phyloP scores from a whole-genome alignment of 2,329 filamentous ascomycete species.

The Rhytidhysteron rufulum region DNA sequence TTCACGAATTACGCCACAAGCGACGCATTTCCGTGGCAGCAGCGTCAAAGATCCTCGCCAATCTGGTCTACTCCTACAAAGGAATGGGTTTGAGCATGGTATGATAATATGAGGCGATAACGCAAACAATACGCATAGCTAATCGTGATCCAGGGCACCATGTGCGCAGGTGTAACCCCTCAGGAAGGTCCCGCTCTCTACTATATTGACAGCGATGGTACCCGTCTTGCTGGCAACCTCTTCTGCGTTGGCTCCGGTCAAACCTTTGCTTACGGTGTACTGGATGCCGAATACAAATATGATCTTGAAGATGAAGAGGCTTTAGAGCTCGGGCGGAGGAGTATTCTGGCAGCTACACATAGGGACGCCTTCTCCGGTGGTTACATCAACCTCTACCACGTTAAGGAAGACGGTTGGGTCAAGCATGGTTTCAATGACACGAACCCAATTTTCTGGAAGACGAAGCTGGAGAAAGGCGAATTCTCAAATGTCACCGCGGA shows the following conservation, averaged over 20 bases:
- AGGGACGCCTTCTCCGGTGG: conserved; percentile 98
- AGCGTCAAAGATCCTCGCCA: conserved; percentile 96
- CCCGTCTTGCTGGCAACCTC: conserved; percentile 84
- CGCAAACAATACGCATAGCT: conserved; percentile 4
- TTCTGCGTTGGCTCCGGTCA: conserved; percentile 98
- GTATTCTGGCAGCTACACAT: conserved; percentile 94
- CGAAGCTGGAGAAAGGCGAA: conserved; percentile 96
- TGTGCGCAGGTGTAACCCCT: conserved; percentile 95
- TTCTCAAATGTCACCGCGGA: conserved; percentile 90
- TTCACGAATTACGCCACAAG: conserved; percentile 99
- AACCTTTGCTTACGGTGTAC: conserved; percentile 97
- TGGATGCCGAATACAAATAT: conserved; percentile 93
- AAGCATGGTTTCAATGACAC: conserved; percentile 98
- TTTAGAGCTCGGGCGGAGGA: conserved; percentile 82
- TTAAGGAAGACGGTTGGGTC: conserved; percentile 98
- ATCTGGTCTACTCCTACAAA: conserved; percentile 98
- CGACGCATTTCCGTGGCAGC: conserved; percentile 96
- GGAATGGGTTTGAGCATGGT: conserved; percentile 95
- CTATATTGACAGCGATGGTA: conserved; percentile 98
- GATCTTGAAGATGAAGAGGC: conserved; percentile 84
- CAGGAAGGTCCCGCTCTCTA: conserved; percentile 96
- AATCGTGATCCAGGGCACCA: conserved; percentile 62
- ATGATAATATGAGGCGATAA: conserved; percentile 5
- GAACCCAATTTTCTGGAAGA: conserved; percentile 99
- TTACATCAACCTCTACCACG: conserved; percentile 97